phyloP scores from a whole-genome alignment of 768 basidiomycete species.

The Tulasnella sp. region DNA sequence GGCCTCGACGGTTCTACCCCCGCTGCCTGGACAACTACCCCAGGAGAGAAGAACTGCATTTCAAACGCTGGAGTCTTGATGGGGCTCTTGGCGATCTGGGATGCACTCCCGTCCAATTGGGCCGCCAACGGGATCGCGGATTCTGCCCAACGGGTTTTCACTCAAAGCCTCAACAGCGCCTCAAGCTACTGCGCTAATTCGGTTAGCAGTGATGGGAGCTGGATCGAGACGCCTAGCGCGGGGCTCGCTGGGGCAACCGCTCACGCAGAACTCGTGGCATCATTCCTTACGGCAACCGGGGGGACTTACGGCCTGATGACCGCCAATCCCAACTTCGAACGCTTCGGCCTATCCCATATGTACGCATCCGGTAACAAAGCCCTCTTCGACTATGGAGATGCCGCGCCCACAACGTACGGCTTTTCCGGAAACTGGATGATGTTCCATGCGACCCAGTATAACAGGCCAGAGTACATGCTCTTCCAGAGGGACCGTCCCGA shows the following conservation, averaged over 20 bases:
- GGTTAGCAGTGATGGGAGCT: conserved; percentile 39
- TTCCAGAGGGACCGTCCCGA: conserved; percentile 47
- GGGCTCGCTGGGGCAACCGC: conserved; percentile 37
- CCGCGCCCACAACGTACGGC: conserved; percentile 47
- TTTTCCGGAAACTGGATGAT: conserved; percentile 45
- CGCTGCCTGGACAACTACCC: conserved; percentile 24
- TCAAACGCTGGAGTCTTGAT: conserved; percentile 40
- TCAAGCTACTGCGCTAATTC: conserved; percentile 38
- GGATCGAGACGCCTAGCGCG: conserved; percentile 45
- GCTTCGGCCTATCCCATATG: conserved; percentile 45
- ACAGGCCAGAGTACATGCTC: conserved; percentile 41
- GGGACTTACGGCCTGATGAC: conserved; percentile 36
- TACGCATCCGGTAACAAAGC: conserved; percentile 39
- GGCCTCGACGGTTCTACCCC: conserved; percentile 30
- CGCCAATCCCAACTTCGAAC: conserved; percentile 39
- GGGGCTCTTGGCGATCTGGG: conserved; percentile 37
- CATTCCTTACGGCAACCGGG: conserved; percentile 43
- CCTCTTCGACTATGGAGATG: conserved; percentile 36
- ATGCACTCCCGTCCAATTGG: not conserved
- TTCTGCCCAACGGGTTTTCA: conserved; percentile 36
- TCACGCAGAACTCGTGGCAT: conserved; percentile 40
- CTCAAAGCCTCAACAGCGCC: conserved; percentile 38
- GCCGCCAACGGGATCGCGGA: conserved; percentile 35
- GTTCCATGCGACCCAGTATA: conserved; percentile 39
- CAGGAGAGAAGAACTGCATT: conserved; percentile 46